These are phyloP conservation scores for Ampelomyces quisqualis DNA, from an alignment of 2,329 filamentous ascomycete species.

Conservation along the genomic window DNA sequence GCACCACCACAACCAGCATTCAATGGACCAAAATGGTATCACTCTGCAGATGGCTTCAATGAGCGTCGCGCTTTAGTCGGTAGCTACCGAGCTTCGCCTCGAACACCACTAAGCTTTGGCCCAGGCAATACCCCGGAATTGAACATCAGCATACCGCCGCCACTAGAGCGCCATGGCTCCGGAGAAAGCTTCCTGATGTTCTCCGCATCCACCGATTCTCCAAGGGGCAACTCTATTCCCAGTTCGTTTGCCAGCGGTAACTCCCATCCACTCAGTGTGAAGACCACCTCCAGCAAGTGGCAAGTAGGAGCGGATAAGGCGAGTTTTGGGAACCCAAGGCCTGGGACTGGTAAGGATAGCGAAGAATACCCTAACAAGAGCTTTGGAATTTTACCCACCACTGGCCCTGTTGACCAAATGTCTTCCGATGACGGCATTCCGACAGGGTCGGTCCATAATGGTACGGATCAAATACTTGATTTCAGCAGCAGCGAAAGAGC, in stretches of 20 bases:
- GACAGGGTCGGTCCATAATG: constrained; percentile 17
- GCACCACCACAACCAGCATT: constrained; percentile 21
- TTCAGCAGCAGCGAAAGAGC: constrained; percentile 34
- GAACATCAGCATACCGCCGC: constrained; percentile 39
- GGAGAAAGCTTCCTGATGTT: constrained; percentile 65
- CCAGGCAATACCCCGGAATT: constrained; percentile 41
- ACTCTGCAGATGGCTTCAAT: constrained; percentile 38
- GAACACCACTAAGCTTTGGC: constrained; percentile 53
- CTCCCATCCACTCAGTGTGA: constrained; percentile 27
- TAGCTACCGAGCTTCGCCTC: constrained; percentile 53
- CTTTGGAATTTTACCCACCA: constrained; percentile 35
- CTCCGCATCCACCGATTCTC: constrained; percentile 61
- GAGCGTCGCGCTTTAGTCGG: constrained; percentile 42
- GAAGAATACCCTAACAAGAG: no score
- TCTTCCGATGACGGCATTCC: constrained; percentile 8
- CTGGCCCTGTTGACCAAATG: constrained; percentile 21
- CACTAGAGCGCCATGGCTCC: constrained; percentile 56
- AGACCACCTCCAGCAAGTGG: constrained; percentile 34
- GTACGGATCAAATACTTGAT: constrained; percentile 16
- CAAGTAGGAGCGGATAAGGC: constrained; percentile 26
- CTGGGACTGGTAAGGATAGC: constrained; percentile 17
- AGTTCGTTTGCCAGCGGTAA: constrained; percentile 51
- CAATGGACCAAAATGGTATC: constrained; percentile 38
- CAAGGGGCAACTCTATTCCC: constrained; percentile 54
- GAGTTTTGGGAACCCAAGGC: constrained; percentile 35